These are phyloP conservation scores for Calonectria pteridis DNA, from an alignment of 2,329 filamentous ascomycete genomes.

Conservation along the genomic window DNA sequence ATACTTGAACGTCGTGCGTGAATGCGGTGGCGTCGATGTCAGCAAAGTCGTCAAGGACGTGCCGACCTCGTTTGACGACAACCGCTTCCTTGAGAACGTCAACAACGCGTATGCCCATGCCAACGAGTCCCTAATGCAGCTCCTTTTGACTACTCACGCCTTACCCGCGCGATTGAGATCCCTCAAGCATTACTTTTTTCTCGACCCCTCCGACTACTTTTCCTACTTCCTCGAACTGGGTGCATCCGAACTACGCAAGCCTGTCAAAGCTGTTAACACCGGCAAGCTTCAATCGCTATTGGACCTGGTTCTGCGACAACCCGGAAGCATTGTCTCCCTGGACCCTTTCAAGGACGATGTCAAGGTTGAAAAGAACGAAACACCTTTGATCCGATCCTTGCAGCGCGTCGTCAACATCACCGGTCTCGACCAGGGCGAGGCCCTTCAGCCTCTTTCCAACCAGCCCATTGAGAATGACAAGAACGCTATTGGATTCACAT, in stretches of 20 bases:
- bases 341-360: conserved; percentile 99
- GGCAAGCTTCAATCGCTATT: conserved; percentile 94
- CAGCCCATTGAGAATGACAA: conserved; percentile 83
- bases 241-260: conserved; percentile 89
- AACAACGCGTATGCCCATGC: conserved; percentile 95
- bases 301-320: conserved; percentile 96
- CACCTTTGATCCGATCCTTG: conserved; percentile 90
- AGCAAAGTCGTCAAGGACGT: conserved; percentile 89
- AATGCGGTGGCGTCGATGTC: conserved; percentile 95
- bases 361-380: conserved; percentile 96
- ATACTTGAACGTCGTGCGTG: conserved; percentile 96
- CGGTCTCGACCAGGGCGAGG: conserved; percentile 91
- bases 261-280: conserved; percentile 88
- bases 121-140: conserved; percentile 90
- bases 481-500: conserved; percentile 90
- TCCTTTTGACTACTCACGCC: conserved; percentile 92
- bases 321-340: conserved; percentile 91
- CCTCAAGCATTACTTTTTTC: conserved; percentile 98
- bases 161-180: conserved; percentile 89
- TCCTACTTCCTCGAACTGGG: conserved; percentile 96
- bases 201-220: conserved; percentile 98
- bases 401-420: conserved; percentile 98
- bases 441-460: conserved; percentile 78
- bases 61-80: conserved; percentile 93
- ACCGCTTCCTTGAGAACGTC: conserved; percentile 93